Evolutionary conservation across 805 yeast genomes (phyloP), one percentile per base, ranked within the genome.

Genomic region (Wickerhamomyces sydowiorum): DNA sequence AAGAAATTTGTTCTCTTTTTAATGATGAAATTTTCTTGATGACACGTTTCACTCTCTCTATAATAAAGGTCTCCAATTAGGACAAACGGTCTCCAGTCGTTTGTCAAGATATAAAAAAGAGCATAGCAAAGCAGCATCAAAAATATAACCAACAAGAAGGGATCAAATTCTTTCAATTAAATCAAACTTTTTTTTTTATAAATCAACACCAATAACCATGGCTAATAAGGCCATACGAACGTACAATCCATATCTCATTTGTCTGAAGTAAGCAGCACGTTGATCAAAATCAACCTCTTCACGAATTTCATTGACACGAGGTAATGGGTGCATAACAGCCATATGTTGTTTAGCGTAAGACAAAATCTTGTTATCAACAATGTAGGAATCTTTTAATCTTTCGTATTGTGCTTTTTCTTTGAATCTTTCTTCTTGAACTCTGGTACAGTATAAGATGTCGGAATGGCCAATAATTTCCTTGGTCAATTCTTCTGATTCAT

Each of bases 251-350:
- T 93, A 91, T 67, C 95, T 85, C 99, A 93, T 93, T 75, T 93
- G 98, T 79, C 99, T 86, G 77, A 93, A 93, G 73, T 93, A 93
- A 45, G 99, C 98, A 51, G 99, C 98, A 67, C 99, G 86, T 67
- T 91, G 97, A 69, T 93, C 99, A 61, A 91, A 93, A 66, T 93
- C 99, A 59, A 93, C 98, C 72, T 93, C 99, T 70, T 90, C 98
- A 60, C 86, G 86, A 56, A 93, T 91, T 71, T 93, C 99, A 58
- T 80, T 84, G 51, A 88, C 90, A 68, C 99, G 86, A 63, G 99
- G 99, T 57, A 93, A 78, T 64, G 99, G 99, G 65, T 93, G 99
- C 96, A 93, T 84, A 50, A 93, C 85, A 66, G 96, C 88, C 98
- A 93, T 93, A 69, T 93, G 96, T 65, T 88, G 89, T 72, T 95